A percentile compares a stretch with the other conserved stretches of the same genome.
phyloP scores from a whole-genome alignment of 2,329 filamentous ascomycete species.

The Trichoderma endophyticum region DNA sequence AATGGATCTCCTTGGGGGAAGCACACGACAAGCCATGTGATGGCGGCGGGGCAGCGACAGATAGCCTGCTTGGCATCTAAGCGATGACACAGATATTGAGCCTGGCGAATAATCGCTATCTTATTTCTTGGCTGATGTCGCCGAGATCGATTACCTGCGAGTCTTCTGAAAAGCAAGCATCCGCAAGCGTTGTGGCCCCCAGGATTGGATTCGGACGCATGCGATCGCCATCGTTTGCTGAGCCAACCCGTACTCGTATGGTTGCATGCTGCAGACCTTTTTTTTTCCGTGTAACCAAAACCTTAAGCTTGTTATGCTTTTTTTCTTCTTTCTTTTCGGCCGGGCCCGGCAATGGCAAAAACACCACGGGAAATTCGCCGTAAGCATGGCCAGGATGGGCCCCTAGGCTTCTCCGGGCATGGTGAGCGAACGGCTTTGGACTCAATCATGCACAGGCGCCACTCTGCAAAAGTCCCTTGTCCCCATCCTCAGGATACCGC shows the following conservation, averaged over 20 bases:
- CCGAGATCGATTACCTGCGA: background rate
- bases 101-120: background rate
- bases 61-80: slow-evolving; percentile 15
- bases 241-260: background rate
- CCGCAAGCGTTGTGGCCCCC: background rate
- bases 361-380: background rate
- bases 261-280: background rate
- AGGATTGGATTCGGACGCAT: background rate
- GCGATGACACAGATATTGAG: slow-evolving; percentile 9
- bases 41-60: slow-evolving; percentile 7
- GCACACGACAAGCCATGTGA: slow-evolving; percentile 12
- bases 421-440: background rate
- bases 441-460: background rate
- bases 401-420: slow-evolving; percentile 10
- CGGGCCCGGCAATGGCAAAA: background rate
- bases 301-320: slow-evolving; percentile 15
- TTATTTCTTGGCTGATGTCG: background rate
- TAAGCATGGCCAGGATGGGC: background rate
- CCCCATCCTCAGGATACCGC: background rate
- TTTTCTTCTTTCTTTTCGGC: background rate
- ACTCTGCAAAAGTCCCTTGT: slow-evolving; percentile 17
- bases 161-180: background rate
- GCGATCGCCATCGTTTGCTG: background rate
- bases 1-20: background rate
- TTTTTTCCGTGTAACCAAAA: background rate